These are phyloP conservation scores for Cunninghamia lanceolata DNA, from an alignment of 75 land plant genomes.

Conservation along the genomic window DNA sequence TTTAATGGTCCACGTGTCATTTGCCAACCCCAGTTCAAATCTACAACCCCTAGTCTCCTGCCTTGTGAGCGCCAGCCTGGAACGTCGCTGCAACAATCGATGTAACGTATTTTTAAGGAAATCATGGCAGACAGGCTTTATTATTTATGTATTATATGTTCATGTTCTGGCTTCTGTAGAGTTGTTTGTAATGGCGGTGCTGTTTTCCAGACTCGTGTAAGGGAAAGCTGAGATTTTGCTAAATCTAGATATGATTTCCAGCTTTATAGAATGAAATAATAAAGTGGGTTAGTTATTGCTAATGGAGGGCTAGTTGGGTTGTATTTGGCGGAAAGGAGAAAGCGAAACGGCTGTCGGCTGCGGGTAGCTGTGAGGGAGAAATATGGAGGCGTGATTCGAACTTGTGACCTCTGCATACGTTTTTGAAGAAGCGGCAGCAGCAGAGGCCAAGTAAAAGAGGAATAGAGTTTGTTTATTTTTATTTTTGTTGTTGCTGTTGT, in stretches of 20 bases:
- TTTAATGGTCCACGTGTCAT: neutral
- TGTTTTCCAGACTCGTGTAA: neutral
- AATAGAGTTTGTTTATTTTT: neutral
- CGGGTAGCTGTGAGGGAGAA: too few species aligned
- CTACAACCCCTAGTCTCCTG: neutral
- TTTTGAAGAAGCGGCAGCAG: too few species aligned
- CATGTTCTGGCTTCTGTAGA: neutral
- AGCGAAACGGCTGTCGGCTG: too few species aligned
- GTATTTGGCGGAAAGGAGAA: neutral
- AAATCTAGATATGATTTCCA: neutral
- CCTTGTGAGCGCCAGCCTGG: conserved; percentile 4
- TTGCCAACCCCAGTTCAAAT: neutral
- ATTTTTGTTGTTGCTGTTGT: too few species aligned
- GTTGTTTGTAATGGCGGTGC: neutral
- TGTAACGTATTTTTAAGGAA: neutral
- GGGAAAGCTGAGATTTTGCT: neutral
- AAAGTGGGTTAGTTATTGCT: neutral
- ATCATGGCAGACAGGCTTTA: neutral
- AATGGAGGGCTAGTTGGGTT: neutral
- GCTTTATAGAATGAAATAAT: neutral
- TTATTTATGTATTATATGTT: too few species aligned
- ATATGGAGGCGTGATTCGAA: neutral
- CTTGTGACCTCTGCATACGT: too few species aligned
- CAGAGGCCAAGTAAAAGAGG: too few species aligned
- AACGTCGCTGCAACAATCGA: neutral